Base-by-base conservation (phyloP, 495 filamentous ascomycete species). In the Neurospora sp. region DNA sequence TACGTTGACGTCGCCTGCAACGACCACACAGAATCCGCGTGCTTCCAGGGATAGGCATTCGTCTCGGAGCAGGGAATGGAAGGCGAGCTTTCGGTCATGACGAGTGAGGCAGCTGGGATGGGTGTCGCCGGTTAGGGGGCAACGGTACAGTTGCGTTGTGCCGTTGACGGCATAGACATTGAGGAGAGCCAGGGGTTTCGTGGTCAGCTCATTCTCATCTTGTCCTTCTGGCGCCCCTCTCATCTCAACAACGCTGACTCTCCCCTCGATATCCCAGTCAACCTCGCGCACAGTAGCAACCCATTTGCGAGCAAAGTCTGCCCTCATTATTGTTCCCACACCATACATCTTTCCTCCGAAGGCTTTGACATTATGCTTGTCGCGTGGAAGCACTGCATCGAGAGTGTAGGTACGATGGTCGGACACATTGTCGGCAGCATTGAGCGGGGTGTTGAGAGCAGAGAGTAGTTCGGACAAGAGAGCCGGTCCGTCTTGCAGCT, bases 111-210 rank as follows among this genome's bases (percentile, higher is more conserved):
- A 35, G 20, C 7, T 61, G 10, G 53, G 53, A 61, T 61, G 22
- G 1, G 82, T 75, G n/a, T 71, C 70, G 10, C 87, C 87, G 1
- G 81, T 84, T 0, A 38, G 5, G 0, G 84, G 80, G 20, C 76
- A 74, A 10, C 80, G 79, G 76, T 87, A 87, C 8, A 83, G 79
- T 53, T 81, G 79, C 1, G 79, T 73, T 3, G 87, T 88, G 20
- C 87, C 87, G 74, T 88, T 88, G 40, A 85, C 81, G 45, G 84
- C 85, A 76, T 88, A 88, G 71, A 87, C 76, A 72, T 87, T 87
- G 48, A 85, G 75, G 12, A 89, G 72, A 0, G 82, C 79, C 0
- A 85, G 59, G 1, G 80, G 79, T 18, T 61, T 61, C 12, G 53
- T 61, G 31, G 35, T 27, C 40, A 37, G 7, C 20, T 14, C 20